These are phyloP conservation scores for Phytophthora quininea DNA, from an alignment of 352 stramenopile genomes.

Conservation along the genomic window DNA sequence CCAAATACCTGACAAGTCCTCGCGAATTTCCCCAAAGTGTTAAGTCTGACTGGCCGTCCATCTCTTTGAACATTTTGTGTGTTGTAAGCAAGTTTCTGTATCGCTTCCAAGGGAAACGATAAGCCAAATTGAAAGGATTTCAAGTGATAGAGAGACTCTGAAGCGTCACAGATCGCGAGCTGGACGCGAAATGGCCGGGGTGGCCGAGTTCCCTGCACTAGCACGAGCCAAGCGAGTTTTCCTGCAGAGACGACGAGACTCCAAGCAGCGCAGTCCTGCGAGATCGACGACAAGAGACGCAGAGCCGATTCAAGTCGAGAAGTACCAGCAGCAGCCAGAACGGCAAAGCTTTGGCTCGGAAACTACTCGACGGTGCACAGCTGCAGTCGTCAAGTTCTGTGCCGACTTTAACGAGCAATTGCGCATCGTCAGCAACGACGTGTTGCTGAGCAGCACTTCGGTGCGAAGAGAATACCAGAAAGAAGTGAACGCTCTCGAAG, in stretches of 20 bases:
- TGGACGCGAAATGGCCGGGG: neutral
- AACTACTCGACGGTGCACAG: constrained; percentile 3
- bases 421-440: constrained; percentile 13
- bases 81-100: too few relatives aligned
- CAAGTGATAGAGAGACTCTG: neutral
- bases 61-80: too few relatives aligned
- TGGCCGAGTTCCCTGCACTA: constrained; percentile 32
- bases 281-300: neutral
- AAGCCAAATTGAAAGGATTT: constrained; percentile 16
- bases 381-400: constrained; percentile 20
- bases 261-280: neutral
- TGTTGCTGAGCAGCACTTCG: constrained; percentile 17
- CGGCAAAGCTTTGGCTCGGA: neutral
- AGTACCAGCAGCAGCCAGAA: too few relatives aligned
- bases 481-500: constrained; percentile 27
- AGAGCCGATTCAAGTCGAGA: neutral
- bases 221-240: constrained; percentile 38
- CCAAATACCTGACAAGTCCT: constrained; percentile 24
- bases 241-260: constrained; percentile 8
- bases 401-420: constrained; percentile 33
- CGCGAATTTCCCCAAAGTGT: constrained; percentile 11
- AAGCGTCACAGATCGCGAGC: constrained; percentile 14
- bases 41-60: constrained; percentile 28
- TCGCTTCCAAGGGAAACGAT: neutral
- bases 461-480: constrained; percentile 26